Evolutionary conservation across 75 land plant genomes (phyloP).

Genomic region (Selaginella tamariscina): DNA sequence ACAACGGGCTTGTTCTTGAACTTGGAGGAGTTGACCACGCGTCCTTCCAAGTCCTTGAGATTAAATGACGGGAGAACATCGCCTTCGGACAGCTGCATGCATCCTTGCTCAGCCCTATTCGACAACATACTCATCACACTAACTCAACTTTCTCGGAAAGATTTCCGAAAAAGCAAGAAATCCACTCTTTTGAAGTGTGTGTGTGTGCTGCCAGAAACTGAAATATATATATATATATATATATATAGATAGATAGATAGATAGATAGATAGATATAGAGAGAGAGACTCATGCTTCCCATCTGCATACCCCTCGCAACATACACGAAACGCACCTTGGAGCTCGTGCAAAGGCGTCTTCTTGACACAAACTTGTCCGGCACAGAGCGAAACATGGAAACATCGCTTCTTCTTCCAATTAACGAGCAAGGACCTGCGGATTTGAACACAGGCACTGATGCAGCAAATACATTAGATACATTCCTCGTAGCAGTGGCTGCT

Average conservation of each 20-base stretch:
- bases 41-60: slow-evolving; percentile 5
- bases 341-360: background rate
- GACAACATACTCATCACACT: background rate
- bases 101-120: background rate
- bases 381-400: background rate
- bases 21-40: slow-evolving; percentile 6
- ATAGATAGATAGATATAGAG: too few species aligned
- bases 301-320: too few species aligned
- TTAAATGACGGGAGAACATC: slow-evolving; percentile 5
- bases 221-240: too few species aligned
- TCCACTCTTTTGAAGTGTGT: too few species aligned
- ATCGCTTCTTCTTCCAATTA: background rate
- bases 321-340: background rate
- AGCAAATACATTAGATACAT: background rate
- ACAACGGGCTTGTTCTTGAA: slow-evolving; percentile 9
- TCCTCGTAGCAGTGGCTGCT: background rate
- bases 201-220: too few species aligned
- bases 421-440: background rate
- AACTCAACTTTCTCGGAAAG: background rate
- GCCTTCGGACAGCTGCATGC: slow-evolving; percentile 7
- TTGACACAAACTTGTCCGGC: background rate
- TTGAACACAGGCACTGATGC: background rate
- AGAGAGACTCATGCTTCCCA: too few species aligned
- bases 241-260: too few species aligned
- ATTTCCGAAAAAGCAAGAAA: too few species aligned